phyloP scores from a whole-genome alignment of 2,329 filamentous ascomycete genomes.

The Alternaria novae-zelandiae region DNA sequence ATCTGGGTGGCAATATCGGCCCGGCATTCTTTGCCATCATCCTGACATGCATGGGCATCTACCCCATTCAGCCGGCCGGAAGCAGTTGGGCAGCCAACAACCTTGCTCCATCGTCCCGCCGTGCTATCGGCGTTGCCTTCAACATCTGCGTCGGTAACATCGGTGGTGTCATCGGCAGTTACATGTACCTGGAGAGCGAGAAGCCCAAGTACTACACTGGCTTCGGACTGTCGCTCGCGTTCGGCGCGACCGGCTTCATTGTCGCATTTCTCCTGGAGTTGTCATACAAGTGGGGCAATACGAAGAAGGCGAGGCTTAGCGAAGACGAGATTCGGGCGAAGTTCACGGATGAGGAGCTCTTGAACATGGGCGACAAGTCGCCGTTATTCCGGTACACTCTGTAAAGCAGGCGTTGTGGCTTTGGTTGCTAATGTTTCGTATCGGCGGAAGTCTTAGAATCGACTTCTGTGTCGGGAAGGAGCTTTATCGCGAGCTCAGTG shows the following conservation, averaged over 20 bases:
- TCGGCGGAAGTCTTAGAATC: background rate
- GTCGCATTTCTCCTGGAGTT: conserved; percentile 31
- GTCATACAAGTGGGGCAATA: conserved; percentile 7
- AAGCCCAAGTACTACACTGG: conserved; percentile 47
- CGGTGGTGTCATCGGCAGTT: conserved; percentile 41
- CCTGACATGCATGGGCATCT: conserved; percentile 51
- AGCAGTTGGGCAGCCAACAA: conserved; percentile 43
- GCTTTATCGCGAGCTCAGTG: background rate
- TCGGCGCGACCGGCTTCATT: conserved; percentile 18
- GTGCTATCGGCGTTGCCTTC: conserved; percentile 40
- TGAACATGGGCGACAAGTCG: conserved; percentile 49
- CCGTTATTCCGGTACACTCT: conserved; percentile 49
- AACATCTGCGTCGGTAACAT: conserved; percentile 39
- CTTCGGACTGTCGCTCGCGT: conserved; percentile 40
- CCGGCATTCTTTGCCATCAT: conserved; percentile 55
- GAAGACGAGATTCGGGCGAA: conserved; percentile 45
- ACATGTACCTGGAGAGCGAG: conserved; percentile 47
- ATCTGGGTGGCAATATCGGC: conserved; percentile 51
- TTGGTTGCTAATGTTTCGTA: background rate
- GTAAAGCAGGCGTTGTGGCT: background rate
- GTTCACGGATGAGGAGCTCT: conserved; percentile 48
- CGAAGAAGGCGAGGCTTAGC: conserved; percentile 39
- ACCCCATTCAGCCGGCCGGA: conserved; percentile 40
- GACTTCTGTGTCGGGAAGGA: background rate
- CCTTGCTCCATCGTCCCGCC: conserved; percentile 35